These are phyloP conservation scores for Leccinum uliginosum DNA, from an alignment of 768 basidiomycete genomes.

Conservation along the genomic window DNA sequence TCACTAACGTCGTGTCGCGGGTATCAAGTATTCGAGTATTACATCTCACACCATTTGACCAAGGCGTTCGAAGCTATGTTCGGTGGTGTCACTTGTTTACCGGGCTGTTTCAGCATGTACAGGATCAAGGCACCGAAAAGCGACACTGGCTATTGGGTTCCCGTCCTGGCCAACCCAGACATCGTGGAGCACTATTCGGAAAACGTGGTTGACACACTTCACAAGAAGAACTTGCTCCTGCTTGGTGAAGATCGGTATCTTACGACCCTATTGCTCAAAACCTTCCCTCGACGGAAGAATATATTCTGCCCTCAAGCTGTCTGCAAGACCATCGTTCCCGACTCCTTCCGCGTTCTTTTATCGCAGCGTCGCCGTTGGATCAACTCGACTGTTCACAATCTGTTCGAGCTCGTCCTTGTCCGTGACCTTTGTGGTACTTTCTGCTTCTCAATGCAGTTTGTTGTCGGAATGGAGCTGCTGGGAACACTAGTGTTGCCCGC, in stretches of 20 bases:
- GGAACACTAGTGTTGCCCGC: constrained; percentile 96
- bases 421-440: constrained; percentile 99
- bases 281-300: constrained; percentile 99
- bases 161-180: constrained; percentile 96
- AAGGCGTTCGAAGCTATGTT: constrained; percentile 99
- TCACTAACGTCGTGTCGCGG: constrained; percentile 4
- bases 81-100: constrained; percentile 98
- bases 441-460: constrained; percentile 99
- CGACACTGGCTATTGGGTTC: constrained; percentile 94
- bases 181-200: constrained; percentile 99
- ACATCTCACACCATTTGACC: constrained; percentile 98
- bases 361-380: constrained; percentile 99
- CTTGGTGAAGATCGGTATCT: constrained; percentile 99
- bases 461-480: constrained; percentile 96
- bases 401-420: constrained; percentile 91
- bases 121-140: constrained; percentile 99
- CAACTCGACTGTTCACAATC: constrained; percentile 97
- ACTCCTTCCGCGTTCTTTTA: constrained; percentile 88
- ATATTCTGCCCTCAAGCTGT: constrained; percentile 98
- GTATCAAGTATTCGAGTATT: constrained; percentile 91
- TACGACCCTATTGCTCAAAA: constrained; percentile 95
- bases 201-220: constrained; percentile 97
- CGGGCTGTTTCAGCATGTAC: constrained; percentile 99
- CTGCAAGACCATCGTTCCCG: constrained; percentile 97
- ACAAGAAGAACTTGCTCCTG: constrained; percentile 97